phyloP scores from a whole-genome alignment of 2,329 filamentous ascomycete species.

The Fusarium napiforme region DNA sequence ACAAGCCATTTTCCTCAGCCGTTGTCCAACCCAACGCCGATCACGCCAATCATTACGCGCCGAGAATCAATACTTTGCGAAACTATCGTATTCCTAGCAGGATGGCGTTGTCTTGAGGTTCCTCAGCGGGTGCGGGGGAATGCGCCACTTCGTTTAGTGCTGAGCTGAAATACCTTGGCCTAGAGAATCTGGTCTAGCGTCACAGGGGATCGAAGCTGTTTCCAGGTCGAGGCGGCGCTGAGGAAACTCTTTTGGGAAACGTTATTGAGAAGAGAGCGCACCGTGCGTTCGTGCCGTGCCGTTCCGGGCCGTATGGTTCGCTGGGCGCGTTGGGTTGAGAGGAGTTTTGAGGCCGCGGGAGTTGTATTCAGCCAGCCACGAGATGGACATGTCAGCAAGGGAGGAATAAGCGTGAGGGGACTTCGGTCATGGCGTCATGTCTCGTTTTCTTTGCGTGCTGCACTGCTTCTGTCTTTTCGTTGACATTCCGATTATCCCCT shows the following conservation, averaged over 20 bases:
- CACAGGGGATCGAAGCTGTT: neutral
- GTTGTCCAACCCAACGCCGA: neutral
- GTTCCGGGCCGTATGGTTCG: neutral
- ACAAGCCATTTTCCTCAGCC: neutral
- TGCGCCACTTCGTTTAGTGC: neutral
- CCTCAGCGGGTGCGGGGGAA: neutral
- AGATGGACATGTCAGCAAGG: neutral
- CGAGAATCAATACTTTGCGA: neutral
- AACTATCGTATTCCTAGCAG: neutral
- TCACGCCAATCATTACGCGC: neutral
- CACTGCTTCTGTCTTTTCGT: neutral
- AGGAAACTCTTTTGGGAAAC: neutral
- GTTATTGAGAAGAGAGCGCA: neutral
- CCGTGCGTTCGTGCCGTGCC: neutral
- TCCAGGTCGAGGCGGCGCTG: neutral
- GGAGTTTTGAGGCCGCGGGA: neutral
- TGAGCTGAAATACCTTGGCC: conserved; percentile 6
- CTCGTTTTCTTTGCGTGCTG: neutral
- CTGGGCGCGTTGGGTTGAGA: neutral
- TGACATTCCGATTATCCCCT: neutral
- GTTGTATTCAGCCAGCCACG: neutral
- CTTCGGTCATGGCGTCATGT: neutral
- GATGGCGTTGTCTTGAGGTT: neutral
- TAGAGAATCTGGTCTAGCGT: neutral
- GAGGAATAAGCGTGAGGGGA: neutral